Percentiles rank a stretch among this genome's conserved stretches.
Conservation (phyloP, 2,329 filamentous ascomycete genomes). For the Nothomitra cinnamomea region DNA sequence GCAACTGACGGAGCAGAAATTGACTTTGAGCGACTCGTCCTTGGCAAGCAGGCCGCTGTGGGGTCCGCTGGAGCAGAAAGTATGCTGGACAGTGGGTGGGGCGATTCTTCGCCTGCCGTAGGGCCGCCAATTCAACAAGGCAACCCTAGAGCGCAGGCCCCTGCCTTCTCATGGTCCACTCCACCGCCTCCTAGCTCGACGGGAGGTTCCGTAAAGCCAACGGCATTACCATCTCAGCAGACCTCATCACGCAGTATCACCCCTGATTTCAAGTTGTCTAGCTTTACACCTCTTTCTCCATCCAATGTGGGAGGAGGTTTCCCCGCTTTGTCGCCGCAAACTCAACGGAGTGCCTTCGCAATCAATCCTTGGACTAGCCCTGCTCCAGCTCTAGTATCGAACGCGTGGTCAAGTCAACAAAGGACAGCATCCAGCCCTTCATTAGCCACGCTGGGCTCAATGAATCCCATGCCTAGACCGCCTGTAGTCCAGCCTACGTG, state of each 20-base stretch:
- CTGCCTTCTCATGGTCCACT: constrained; percentile 29
- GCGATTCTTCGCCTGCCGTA: constrained; percentile 13
- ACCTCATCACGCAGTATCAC: constrained; percentile 29
- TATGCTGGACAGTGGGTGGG: constrained; percentile 15
- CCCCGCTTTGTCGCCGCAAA: constrained; percentile 8
- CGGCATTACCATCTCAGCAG: constrained; percentile 11
- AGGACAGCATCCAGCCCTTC: neutral
- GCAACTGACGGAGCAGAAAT: constrained; percentile 42
- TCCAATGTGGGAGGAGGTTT: constrained; percentile 18
- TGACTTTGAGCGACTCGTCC: constrained; percentile 81
- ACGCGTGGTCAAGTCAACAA: neutral
- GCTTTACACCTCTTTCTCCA: constrained; percentile 31
- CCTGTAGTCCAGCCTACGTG: neutral
- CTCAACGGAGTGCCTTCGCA: neutral
- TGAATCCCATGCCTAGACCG: neutral
- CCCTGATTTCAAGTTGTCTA: constrained; percentile 31
- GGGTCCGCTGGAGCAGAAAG: constrained; percentile 14
- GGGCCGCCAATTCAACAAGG: constrained; percentile 7
- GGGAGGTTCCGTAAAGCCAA: neutral
- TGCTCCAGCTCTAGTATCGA: neutral
- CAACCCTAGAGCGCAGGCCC: constrained; percentile 13
- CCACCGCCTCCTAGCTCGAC: constrained; percentile 2
- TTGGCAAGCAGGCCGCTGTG: constrained; percentile 42
- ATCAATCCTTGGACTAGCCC: neutral
- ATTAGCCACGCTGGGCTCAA: neutral